phyloP scores from a whole-genome alignment of 1,284 basidiomycete genomes.

The Heterobasidion annosum region DNA sequence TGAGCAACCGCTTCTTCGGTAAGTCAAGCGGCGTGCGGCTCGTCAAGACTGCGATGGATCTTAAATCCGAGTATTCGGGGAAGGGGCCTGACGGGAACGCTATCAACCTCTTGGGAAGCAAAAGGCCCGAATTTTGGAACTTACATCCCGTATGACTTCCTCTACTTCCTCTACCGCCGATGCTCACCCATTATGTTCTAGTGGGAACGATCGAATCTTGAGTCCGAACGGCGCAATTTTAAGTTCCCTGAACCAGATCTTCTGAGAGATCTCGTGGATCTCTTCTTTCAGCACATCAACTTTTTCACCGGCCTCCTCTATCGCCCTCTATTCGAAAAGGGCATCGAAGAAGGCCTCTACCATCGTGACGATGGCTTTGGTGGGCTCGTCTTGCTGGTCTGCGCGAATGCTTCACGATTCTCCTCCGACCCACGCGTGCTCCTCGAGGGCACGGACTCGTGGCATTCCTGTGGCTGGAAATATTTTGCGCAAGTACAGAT shows the following conservation, averaged over 20 bases:
- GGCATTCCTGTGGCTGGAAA: conserved; percentile 68
- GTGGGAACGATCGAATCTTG: conserved; percentile 24
- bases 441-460: conserved; percentile 30
- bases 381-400: conserved; percentile 63
- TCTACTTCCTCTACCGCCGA: not conserved
- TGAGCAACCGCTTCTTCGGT: conserved; percentile 38
- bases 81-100: conserved; percentile 11
- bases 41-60: conserved; percentile 37
- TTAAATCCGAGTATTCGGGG: conserved; percentile 36
- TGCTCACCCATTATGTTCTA: conserved; percentile 6
- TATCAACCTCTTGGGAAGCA: conserved; percentile 1
- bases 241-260: conserved; percentile 59
- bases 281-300: conserved; percentile 64
- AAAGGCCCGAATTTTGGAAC: conserved; percentile 21
- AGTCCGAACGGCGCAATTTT: conserved; percentile 21
- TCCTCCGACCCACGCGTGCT: conserved; percentile 62
- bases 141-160: conserved; percentile 14
- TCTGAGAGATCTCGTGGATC: conserved; percentile 48
- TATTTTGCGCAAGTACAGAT: conserved; percentile 62
- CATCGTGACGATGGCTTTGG: conserved; percentile 54
- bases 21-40: conserved; percentile 44
- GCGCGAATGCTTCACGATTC: conserved; percentile 65
- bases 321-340: conserved; percentile 62
- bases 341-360: conserved; percentile 50
- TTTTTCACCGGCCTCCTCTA: conserved; percentile 68